Conservation (phyloP, 768 basidiomycete genomes). For the Hypholoma fasciculare region DNA sequence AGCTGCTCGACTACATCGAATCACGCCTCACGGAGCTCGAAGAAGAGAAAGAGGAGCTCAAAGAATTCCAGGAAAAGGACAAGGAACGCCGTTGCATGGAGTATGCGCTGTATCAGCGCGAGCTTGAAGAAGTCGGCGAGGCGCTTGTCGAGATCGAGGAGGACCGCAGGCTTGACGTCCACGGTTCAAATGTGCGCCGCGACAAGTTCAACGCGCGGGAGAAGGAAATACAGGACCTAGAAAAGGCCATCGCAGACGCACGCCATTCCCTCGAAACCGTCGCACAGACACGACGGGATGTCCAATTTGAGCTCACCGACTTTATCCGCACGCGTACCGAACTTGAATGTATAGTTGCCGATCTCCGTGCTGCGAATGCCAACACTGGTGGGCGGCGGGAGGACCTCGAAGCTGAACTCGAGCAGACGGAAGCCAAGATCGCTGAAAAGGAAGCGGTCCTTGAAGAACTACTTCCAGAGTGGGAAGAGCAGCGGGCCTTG, state of each 20-base stretch:
- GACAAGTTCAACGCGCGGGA: slow-evolving; percentile 84
- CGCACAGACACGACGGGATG: slow-evolving; percentile 67
- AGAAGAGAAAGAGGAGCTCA: slow-evolving; percentile 97
- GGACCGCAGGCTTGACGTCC: slow-evolving; percentile 80
- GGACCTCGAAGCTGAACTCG: slow-evolving; percentile 65
- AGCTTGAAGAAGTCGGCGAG: slow-evolving; percentile 85
- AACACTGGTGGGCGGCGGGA: slow-evolving; percentile 65
- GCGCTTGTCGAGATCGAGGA: slow-evolving; percentile 85
- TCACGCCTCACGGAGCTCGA: slow-evolving; percentile 88
- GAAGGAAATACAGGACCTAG: slow-evolving; percentile 82
- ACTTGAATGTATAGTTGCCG: slow-evolving; percentile 79
- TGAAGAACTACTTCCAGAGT: slow-evolving; percentile 65
- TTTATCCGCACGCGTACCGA: slow-evolving; percentile 84
- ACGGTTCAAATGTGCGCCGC: slow-evolving; percentile 78
- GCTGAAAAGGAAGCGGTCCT: slow-evolving; percentile 61
- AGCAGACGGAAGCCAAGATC: slow-evolving; percentile 59
- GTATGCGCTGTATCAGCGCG: slow-evolving; percentile 90
- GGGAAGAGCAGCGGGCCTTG: slow-evolving; percentile 55
- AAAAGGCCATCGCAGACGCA: slow-evolving; percentile 67
- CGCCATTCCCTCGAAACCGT: slow-evolving; percentile 75
- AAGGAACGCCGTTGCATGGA: slow-evolving; percentile 93
- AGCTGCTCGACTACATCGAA: slow-evolving; percentile 89
- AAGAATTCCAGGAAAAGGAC: slow-evolving; percentile 95
- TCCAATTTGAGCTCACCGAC: slow-evolving; percentile 83
- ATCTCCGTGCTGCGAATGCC: slow-evolving; percentile 67